A percentile compares a stretch with the other conserved stretches of the same genome.
Evolutionary conservation across 805 yeast genomes (phyloP).

Genomic region (Wickerhamomyces hampshirensis): DNA sequence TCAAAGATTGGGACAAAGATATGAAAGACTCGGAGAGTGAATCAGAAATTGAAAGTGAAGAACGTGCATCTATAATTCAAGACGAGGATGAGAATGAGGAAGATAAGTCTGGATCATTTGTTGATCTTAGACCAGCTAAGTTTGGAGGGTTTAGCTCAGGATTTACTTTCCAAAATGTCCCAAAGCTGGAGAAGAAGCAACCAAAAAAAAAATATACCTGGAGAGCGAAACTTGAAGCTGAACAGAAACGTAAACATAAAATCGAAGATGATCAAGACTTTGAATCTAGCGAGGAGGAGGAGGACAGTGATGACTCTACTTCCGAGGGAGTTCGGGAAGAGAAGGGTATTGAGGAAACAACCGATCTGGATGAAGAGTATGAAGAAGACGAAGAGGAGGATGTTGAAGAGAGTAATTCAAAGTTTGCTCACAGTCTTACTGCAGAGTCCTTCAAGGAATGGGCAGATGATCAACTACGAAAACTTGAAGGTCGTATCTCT

Average conservation of each 20-base stretch:
- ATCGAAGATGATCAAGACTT: slow-evolving; percentile 63
- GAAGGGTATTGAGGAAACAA: slow-evolving; percentile 15
- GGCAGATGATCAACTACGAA: slow-evolving; percentile 74
- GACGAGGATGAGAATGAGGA: slow-evolving; percentile 16
- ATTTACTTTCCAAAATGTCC: slow-evolving; percentile 58
- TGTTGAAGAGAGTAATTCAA: slow-evolving; percentile 30
- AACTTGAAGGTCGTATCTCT: slow-evolving; percentile 55
- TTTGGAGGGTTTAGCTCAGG: slow-evolving; percentile 63
- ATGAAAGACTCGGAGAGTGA: slow-evolving; percentile 24
- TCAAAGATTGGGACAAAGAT: slow-evolving; percentile 54
- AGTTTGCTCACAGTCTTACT: slow-evolving; percentile 39
- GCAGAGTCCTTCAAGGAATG: slow-evolving; percentile 78
- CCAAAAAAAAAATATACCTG: slow-evolving; percentile 64
- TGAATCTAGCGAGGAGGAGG: slow-evolving; percentile 30
- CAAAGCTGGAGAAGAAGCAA: slow-evolving; percentile 42
- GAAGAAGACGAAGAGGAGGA: slow-evolving; percentile 18
- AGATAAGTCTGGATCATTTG: slow-evolving; percentile 36
- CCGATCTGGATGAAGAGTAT: slow-evolving; percentile 23
- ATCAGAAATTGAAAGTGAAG: slow-evolving; percentile 18
- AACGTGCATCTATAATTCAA: slow-evolving; percentile 22
- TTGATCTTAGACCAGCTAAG: slow-evolving; percentile 66
- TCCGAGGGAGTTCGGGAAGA: too few species aligned
- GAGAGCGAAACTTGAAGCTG: slow-evolving; percentile 52
- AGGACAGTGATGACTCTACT: slow-evolving; percentile 10
- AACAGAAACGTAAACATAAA: slow-evolving; percentile 38